A percentile compares a stretch with the other conserved stretches of the same genome.
phyloP scores from a whole-genome alignment of 2,329 filamentous ascomycete species.

The Diaporthe batatas region DNA sequence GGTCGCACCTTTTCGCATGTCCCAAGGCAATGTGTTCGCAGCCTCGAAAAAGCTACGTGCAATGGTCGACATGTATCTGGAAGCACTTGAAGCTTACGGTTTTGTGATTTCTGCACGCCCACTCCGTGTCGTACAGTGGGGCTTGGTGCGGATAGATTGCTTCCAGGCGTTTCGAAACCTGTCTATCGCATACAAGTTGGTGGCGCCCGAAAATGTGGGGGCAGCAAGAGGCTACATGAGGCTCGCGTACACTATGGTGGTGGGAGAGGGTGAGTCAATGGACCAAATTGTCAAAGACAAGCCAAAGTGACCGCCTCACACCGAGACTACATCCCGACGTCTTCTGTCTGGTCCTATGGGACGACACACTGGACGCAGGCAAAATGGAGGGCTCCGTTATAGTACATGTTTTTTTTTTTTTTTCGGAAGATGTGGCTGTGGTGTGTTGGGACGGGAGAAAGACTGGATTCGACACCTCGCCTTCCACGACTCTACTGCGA shows the following conservation, averaged over 20 bases:
- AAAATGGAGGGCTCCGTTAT: too few relatives aligned
- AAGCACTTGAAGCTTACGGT: not conserved
- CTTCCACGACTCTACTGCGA: too few relatives aligned
- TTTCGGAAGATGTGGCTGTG: too few relatives aligned
- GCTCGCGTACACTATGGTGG: not conserved
- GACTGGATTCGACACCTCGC: too few relatives aligned
- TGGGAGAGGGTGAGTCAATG: not conserved
- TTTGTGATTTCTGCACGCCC: not conserved
- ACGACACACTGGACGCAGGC: too few relatives aligned
- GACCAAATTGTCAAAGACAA: not conserved
- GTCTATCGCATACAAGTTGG: not conserved
- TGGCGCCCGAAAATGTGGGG: not conserved
- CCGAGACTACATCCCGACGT: too few relatives aligned
- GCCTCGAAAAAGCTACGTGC: too few relatives aligned
- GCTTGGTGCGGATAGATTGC: fast-evolving
- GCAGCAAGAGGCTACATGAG: not conserved
- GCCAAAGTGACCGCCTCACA: too few relatives aligned
- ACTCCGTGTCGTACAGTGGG: not conserved
- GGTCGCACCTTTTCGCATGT: fast-evolving
- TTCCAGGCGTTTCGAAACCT: not conserved
- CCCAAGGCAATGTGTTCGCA: too few relatives aligned
- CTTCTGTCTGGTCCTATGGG: too few relatives aligned
- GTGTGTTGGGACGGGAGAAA: too few relatives aligned
- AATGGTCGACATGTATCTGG: not conserved
- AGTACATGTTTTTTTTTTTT: too few relatives aligned